Percentiles rank a stretch among this genome's conserved stretches.
Conservation (phyloP, 495 filamentous ascomycete species). For the Aspergillus leporis region DNA sequence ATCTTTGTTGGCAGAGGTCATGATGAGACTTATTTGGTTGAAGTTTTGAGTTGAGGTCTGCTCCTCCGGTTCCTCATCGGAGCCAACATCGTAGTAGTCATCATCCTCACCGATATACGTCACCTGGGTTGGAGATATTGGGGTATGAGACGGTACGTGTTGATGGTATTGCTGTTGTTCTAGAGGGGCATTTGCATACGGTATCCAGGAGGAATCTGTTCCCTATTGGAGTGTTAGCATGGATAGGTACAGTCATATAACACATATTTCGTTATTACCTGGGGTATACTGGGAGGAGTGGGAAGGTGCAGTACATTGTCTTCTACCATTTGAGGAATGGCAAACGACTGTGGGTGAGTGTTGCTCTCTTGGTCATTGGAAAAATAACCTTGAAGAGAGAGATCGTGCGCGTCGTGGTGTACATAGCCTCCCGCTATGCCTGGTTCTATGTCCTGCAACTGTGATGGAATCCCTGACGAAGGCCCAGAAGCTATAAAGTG, state of each 20-base stretch:
- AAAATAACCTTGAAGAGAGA: neutral
- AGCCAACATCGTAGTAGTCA: constrained; percentile 63
- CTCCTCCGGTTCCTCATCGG: constrained; percentile 65
- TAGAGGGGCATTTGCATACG: neutral
- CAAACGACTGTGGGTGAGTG: neutral
- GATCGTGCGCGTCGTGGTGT: neutral
- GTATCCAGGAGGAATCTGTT: neutral
- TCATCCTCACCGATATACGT: constrained; percentile 52
- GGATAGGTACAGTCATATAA: neutral
- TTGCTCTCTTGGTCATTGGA: neutral
- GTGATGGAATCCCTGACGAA: neutral
- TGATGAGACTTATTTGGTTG: constrained; percentile 45
- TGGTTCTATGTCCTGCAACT: neutral
- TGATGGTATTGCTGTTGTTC: constrained; percentile 14
- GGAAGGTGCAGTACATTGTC: neutral
- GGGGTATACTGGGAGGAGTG: neutral
- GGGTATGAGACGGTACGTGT: neutral
- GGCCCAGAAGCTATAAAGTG: neutral
- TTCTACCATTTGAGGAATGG: neutral
- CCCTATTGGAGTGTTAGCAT: neutral
- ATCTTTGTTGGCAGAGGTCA: constrained; percentile 51
- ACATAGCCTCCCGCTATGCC: neutral
- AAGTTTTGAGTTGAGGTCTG: constrained; percentile 57
- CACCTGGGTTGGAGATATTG: constrained; percentile 20
- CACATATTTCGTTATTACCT: neutral